A percentile compares a stretch with the other conserved stretches of the same genome.
phyloP scores from a whole-genome alignment of 202 grass and related monocot genomes.

The Carex sylvatica region DNA sequence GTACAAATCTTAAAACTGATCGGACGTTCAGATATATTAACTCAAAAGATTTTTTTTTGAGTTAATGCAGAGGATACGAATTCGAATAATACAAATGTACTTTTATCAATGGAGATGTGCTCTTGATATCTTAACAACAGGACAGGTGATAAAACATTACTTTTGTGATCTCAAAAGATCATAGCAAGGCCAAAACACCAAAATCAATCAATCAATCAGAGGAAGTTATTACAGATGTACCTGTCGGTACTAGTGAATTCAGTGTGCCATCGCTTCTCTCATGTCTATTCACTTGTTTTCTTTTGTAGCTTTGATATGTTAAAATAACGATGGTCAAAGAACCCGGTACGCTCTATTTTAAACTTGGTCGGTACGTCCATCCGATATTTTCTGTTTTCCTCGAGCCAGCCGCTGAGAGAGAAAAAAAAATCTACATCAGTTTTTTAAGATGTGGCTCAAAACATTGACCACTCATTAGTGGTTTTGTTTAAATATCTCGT shows the following conservation, averaged over 20 bases:
- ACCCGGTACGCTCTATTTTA: slow-evolving; percentile 18
- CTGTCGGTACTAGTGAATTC: background rate
- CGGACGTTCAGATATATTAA: too few relatives aligned
- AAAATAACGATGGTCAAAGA: slow-evolving; percentile 12
- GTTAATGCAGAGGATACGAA: too few relatives aligned
- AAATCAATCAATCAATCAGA: slow-evolving; percentile 24
- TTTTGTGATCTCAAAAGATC: background rate
- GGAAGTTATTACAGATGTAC: background rate
- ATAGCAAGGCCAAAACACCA: background rate
- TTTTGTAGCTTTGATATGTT: slow-evolving; percentile 15
- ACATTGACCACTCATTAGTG: background rate
- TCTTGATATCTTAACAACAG: background rate
- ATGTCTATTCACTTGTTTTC: background rate
- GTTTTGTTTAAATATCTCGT: too few relatives aligned
- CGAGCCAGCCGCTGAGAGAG: background rate
- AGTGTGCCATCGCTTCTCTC: slow-evolving; percentile 18
- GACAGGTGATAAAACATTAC: background rate
- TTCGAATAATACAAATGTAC: too few relatives aligned
- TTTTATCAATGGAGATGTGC: background rate
- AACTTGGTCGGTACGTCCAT: slow-evolving; percentile 12
- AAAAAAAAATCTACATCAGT: background rate
- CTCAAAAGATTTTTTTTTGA: too few relatives aligned
- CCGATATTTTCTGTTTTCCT: background rate
- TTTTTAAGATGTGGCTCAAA: background rate
- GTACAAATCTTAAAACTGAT: too few relatives aligned